phyloP scores from a whole-genome alignment of 352 stramenopile genomes.

The Thraustotheca clavata region DNA sequence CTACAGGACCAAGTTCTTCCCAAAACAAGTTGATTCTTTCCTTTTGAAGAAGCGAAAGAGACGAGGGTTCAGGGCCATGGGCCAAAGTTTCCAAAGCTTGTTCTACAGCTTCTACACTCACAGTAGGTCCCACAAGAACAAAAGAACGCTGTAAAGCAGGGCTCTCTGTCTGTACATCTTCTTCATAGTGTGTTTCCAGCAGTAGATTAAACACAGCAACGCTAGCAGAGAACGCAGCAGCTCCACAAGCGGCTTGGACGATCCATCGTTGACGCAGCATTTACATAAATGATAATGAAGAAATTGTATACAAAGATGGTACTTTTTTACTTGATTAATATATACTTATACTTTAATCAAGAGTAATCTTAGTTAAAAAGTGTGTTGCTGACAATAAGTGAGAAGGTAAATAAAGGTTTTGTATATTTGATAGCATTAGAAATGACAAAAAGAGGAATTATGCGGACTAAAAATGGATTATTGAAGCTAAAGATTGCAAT shows the following conservation, averaged over 20 bases:
- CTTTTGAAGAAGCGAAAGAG: slow-evolving; percentile 2
- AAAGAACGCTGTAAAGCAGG: neutral
- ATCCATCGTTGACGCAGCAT: slow-evolving; percentile 19
- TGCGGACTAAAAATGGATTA: too few relatives aligned
- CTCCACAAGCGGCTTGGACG: slow-evolving; percentile 36
- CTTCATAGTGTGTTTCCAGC: slow-evolving; percentile 60
- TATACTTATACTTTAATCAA: too few relatives aligned
- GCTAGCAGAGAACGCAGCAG: slow-evolving; percentile 66
- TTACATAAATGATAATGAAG: too few relatives aligned
- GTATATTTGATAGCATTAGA: too few relatives aligned
- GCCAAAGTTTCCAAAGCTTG: slow-evolving; percentile 30
- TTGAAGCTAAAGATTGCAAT: too few relatives aligned
- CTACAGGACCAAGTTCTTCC: neutral
- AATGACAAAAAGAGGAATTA: too few relatives aligned
- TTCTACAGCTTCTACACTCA: slow-evolving; percentile 42
- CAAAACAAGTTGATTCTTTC: slow-evolving; percentile 14
- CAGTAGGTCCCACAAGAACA: neutral
- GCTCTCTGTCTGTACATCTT: slow-evolving; percentile 31
- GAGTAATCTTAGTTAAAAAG: too few relatives aligned
- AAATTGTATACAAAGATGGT: too few relatives aligned
- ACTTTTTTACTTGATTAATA: too few relatives aligned
- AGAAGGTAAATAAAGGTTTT: too few relatives aligned
- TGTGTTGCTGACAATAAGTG: too few relatives aligned
- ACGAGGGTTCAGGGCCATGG: slow-evolving; percentile 30
- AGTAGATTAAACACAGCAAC: slow-evolving; percentile 72